Evolutionary conservation across 2,329 filamentous ascomycete species (phyloP).

Genomic region (Septoria linicola): DNA sequence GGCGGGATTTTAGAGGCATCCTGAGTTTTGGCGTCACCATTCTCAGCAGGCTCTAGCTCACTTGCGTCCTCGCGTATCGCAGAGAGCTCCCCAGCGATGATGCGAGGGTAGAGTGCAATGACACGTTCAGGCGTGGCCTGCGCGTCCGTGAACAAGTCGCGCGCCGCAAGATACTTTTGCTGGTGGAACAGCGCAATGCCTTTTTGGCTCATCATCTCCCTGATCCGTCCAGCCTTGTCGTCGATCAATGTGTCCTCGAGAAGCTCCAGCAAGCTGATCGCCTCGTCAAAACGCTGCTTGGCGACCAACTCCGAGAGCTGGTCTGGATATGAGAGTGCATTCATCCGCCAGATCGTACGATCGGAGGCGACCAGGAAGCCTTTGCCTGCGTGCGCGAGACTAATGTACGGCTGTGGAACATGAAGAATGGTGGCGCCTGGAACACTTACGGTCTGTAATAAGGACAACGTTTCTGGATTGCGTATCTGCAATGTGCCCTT

Average conservation of each 20-base stretch:
- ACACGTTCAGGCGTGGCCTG: constrained; percentile 87
- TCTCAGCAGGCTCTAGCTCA: constrained; percentile 46
- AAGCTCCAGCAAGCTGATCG: constrained; percentile 83
- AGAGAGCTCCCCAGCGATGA: constrained; percentile 80
- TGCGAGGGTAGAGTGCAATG: constrained; percentile 75
- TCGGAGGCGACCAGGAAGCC: constrained; percentile 93
- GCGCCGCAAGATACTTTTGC: constrained; percentile 77
- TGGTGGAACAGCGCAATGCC: constrained; percentile 80
- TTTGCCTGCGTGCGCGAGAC: constrained; percentile 92
- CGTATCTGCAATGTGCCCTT: constrained; percentile 87
- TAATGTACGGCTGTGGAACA: constrained; percentile 88
- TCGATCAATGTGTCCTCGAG: constrained; percentile 86
- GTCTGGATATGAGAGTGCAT: constrained; percentile 82
- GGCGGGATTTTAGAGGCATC: constrained; percentile 36
- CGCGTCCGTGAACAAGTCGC: constrained; percentile 90
- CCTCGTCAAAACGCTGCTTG: constrained; percentile 77
- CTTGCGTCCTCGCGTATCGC: constrained; percentile 49
- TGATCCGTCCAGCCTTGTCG: constrained; percentile 75
- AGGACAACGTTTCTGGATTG: constrained; percentile 86
- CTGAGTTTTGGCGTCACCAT: constrained; percentile 34
- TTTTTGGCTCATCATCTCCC: constrained; percentile 88
- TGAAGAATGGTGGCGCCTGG: constrained; percentile 82
- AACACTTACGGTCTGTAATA: constrained; percentile 80
- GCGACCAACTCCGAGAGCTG: constrained; percentile 82
- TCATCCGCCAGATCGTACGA: constrained; percentile 93